Evolutionary conservation across 2,329 filamentous ascomycete genomes (phyloP), one percentile per base, ranked within the genome.

Genomic region (Fusarium haematococcum): DNA sequence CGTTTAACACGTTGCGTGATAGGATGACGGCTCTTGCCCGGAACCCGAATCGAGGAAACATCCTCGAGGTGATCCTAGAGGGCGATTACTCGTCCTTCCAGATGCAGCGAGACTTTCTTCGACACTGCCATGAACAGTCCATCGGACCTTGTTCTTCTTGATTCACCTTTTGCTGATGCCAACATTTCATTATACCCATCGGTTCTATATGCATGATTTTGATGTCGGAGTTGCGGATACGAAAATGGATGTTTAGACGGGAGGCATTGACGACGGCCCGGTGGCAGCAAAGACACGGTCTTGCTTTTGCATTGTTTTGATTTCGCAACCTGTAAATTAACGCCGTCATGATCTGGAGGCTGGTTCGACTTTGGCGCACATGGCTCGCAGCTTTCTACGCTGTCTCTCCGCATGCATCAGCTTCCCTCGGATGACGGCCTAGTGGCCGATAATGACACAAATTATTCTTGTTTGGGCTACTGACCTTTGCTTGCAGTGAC

Each of bases 1-100:
- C 94, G 0, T 89, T 91, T 78, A 78, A 85, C 11, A 81, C 81
- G 3, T 83, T 97, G 18, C 85, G 87, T 56, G 81, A 88, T 5
- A 88, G 89, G 35, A 91, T 96, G 87, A 80, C 78, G 13, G 81
- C 88, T 6, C 79, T 93, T 3, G 81, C 84, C 0, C 75, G 79
- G 11, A 77, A 81, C 10, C 75, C 80, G 0, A 63, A 73, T 7
- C 65, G 68, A 1, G 79, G 80, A 20, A 76, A 79, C 25, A 90
- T 98, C 27, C 88, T 98, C 8, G 90, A 89, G 37, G 87, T 90
- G 43, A 88, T 98, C 43, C 85, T 97, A 63, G 92, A 88, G 13
- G 95, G 94, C 63, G 92, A 97, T 78, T 98, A 98, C 82, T 88
- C 88, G 7, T 90, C 90, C 3, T 97, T 97, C 79, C 85, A 89